Evolutionary conservation across 768 basidiomycete species (phyloP).

Genomic region (Agrocybe pediades): DNA sequence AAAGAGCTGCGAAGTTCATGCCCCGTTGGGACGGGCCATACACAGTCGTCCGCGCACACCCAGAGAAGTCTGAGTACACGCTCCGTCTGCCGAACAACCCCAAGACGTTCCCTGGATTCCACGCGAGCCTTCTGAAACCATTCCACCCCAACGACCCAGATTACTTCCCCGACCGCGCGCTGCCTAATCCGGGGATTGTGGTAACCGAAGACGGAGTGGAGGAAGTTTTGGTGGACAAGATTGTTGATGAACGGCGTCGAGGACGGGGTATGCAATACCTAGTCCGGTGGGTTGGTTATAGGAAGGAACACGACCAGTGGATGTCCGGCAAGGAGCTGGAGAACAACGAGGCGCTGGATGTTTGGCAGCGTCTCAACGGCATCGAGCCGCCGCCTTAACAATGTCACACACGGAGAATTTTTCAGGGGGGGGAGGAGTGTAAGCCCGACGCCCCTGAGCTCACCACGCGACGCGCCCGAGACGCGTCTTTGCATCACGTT

Average conservation of each 20-base stretch:
- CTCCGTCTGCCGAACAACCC: conserved; percentile 29
- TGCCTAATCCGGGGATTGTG: conserved; percentile 22
- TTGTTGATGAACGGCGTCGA: conserved; percentile 24
- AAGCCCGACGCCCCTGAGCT: too few species aligned
- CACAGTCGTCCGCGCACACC: conserved; percentile 7
- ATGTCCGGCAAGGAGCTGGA: conserved; percentile 24
- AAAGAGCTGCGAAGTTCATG: conserved; percentile 43
- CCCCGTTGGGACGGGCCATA: conserved; percentile 34
- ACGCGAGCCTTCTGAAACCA: conserved; percentile 28
- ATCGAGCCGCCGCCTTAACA: too few species aligned
- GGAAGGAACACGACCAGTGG: conserved; percentile 27
- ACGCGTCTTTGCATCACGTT: too few species aligned
- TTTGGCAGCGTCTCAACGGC: too few species aligned
- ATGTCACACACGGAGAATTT: too few species aligned
- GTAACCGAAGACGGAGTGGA: conserved; percentile 24
- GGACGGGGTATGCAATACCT: conserved; percentile 29
- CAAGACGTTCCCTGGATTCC: conserved; percentile 32
- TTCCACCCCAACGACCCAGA: conserved; percentile 28
- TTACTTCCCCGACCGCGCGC: conserved; percentile 26
- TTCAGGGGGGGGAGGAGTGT: too few species aligned
- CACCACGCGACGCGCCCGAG: too few species aligned
- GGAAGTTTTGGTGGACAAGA: conserved; percentile 15
- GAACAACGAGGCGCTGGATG: conserved; percentile 19
- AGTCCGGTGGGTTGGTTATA: conserved; percentile 29
- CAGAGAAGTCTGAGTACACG: conserved; percentile 24